These are phyloP conservation scores for Quercus suber DNA, from an alignment of 306 rosid species.

Conservation along the genomic window DNA sequence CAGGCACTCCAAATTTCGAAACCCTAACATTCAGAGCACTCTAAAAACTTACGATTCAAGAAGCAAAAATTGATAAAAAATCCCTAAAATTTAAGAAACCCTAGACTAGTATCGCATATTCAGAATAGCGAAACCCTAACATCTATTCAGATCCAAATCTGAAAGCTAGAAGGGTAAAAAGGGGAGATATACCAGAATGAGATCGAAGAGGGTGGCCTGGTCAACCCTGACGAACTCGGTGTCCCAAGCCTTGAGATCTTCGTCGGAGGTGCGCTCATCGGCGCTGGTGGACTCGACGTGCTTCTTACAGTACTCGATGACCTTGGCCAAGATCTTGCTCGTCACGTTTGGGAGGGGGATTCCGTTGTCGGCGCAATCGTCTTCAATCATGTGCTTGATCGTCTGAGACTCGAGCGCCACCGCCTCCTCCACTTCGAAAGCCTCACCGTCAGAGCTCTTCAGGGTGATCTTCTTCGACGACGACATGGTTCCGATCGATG, in stretches of 20 bases:
- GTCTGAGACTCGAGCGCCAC: conserved; percentile 81
- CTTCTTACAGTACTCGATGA: conserved; percentile 72
- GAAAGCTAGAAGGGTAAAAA: background rate
- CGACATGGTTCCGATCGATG: conserved; percentile 12
- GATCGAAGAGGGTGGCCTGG: conserved; percentile 76
- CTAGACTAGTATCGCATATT: background rate
- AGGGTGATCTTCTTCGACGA: conserved; percentile 55
- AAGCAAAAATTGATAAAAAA: background rate
- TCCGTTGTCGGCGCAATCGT: conserved; percentile 58
- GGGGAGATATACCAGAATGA: conserved; percentile 46
- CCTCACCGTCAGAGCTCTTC: conserved; percentile 73
- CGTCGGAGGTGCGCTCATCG: conserved; percentile 51
- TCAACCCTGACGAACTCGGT: conserved; percentile 70
- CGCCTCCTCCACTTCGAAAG: conserved; percentile 66
- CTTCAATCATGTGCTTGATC: conserved; percentile 74
- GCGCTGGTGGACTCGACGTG: conserved; percentile 48
- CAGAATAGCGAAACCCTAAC: background rate
- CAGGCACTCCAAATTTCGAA: too few species aligned
- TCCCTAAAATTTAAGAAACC: background rate
- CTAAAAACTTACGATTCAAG: too few species aligned
- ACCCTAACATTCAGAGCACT: too few species aligned
- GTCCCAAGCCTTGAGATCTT: conserved; percentile 65
- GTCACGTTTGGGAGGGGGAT: conserved; percentile 80
- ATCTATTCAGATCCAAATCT: background rate
- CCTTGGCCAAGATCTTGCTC: conserved; percentile 74